These are phyloP conservation scores for Bothriochloa decipiens DNA, from an alignment of 176 grass and related monocot species.

Conservation along the genomic window DNA sequence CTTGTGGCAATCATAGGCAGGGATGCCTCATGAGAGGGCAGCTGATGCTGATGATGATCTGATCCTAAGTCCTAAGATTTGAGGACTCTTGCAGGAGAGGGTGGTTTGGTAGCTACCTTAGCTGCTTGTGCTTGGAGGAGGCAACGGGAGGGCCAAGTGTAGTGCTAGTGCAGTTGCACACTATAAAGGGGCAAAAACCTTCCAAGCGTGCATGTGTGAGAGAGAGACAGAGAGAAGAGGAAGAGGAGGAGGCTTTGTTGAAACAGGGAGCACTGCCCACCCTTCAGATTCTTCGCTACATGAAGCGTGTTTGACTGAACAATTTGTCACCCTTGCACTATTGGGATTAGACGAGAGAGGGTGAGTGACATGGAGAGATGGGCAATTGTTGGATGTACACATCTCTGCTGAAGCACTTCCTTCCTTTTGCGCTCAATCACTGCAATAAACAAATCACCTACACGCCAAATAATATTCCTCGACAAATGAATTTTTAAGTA, in stretches of 20 bases:
- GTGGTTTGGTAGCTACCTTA: constrained; percentile 31
- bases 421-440: constrained; percentile 14
- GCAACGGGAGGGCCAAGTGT: constrained; percentile 16
- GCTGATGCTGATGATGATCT: constrained; percentile 13
- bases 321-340: constrained; percentile 77
- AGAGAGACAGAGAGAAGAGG: constrained; percentile 40
- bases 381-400: constrained; percentile 56
- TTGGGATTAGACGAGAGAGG: constrained; percentile 70
- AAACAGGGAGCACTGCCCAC: constrained; percentile 53
- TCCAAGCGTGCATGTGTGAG: neutral
- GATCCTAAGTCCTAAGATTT: constrained; percentile 31
- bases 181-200: constrained; percentile 28
- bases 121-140: neutral
- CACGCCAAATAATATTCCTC: constrained; percentile 10
- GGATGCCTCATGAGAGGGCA: constrained; percentile 42
- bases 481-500: neutral
- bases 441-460: neutral
- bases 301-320: constrained; percentile 99
- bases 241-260: constrained; percentile 39
- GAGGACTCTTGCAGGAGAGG: constrained; percentile 32
- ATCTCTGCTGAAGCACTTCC: neutral
- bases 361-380: constrained; percentile 22
- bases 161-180: constrained; percentile 34
- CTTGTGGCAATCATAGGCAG: constrained; percentile 56
- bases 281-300: constrained; percentile 89